Conservation (phyloP, 495 filamentous ascomycete species). For the Hypoxylon fuscum region DNA sequence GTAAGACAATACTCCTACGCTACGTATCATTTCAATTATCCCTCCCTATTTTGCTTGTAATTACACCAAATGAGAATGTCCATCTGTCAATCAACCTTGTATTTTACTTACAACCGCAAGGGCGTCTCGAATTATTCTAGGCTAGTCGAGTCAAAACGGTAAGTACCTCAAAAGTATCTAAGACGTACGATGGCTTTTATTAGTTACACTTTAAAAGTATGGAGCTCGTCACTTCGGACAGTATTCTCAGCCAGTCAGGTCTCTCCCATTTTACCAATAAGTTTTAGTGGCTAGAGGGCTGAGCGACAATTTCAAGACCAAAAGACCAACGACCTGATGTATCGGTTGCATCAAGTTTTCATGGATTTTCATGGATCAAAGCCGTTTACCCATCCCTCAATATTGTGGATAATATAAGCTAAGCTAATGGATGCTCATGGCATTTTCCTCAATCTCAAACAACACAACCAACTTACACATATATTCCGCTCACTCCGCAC, state of each 20-base stretch:
- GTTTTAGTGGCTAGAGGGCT: too few species aligned
- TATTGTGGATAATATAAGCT: conserved; percentile 30
- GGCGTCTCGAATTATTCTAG: background rate
- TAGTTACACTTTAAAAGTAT: conserved; percentile 1
- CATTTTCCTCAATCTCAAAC: conserved; percentile 35
- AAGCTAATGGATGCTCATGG: conserved; percentile 1
- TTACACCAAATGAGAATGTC: too few species aligned
- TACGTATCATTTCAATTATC: conserved; percentile 5
- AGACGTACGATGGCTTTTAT: background rate
- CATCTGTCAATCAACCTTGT: too few species aligned
- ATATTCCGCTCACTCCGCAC: conserved; percentile 34
- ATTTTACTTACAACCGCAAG: background rate
- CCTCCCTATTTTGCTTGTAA: background rate
- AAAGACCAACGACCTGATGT: conserved; percentile 8
- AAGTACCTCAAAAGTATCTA: background rate
- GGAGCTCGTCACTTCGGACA: background rate
- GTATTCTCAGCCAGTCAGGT: conserved; percentile 3
- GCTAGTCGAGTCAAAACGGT: background rate
- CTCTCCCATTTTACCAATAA: background rate
- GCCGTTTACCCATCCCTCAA: conserved; percentile 26
- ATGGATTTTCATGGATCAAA: conserved; percentile 34
- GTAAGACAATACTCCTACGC: conserved; percentile 7
- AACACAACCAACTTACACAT: conserved; percentile 18
- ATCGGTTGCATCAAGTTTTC: conserved; percentile 31
- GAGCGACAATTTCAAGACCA: conserved; percentile 8